Percentiles rank a stretch among this genome's conserved stretches.
phyloP scores from a whole-genome alignment of 768 basidiomycete genomes.

The Hysterangium stoloniferum region DNA sequence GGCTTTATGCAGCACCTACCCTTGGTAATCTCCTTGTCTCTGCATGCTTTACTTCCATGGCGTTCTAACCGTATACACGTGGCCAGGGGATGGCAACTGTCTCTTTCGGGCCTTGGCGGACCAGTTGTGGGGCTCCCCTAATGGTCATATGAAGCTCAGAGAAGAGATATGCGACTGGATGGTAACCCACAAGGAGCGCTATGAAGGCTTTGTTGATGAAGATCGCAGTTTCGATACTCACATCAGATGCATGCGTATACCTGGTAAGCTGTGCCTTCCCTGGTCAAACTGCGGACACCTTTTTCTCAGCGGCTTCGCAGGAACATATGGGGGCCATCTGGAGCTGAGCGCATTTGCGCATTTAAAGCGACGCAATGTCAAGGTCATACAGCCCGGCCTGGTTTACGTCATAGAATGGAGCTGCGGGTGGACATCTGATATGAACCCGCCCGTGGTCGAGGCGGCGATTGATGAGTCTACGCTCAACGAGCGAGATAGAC shows the following conservation, averaged over 20 bases:
- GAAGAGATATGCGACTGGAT: constrained; percentile 81
- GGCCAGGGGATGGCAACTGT: constrained; percentile 72
- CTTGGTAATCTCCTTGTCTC: constrained; percentile 45
- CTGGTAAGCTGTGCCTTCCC: constrained; percentile 38
- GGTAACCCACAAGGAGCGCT: constrained; percentile 55
- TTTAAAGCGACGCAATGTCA: constrained; percentile 68
- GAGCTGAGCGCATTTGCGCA: constrained; percentile 92
- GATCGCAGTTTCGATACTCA: constrained; percentile 72
- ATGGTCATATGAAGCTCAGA: constrained; percentile 60
- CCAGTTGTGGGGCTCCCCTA: constrained; percentile 73
- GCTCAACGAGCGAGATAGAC: constrained; percentile 36
- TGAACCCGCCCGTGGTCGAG: constrained; percentile 9
- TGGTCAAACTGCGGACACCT: not conserved
- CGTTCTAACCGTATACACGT: not conserved
- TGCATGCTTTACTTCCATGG: not conserved
- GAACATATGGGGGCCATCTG: constrained; percentile 88
- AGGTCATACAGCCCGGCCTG: constrained; percentile 87
- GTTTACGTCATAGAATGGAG: constrained; percentile 86
- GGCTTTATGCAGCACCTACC: constrained; percentile 82
- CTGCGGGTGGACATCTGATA: constrained; percentile 41
- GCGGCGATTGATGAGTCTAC: constrained; percentile 6
- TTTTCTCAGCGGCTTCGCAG: constrained; percentile 29
- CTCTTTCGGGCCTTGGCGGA: constrained; percentile 87
- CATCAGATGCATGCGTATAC: constrained; percentile 69
- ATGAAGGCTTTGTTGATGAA: constrained; percentile 82